Percentiles rank a stretch among this genome's conserved stretches.
Conservation (phyloP, 306 rosid species). For the Erythrophleum fordii region DNA sequence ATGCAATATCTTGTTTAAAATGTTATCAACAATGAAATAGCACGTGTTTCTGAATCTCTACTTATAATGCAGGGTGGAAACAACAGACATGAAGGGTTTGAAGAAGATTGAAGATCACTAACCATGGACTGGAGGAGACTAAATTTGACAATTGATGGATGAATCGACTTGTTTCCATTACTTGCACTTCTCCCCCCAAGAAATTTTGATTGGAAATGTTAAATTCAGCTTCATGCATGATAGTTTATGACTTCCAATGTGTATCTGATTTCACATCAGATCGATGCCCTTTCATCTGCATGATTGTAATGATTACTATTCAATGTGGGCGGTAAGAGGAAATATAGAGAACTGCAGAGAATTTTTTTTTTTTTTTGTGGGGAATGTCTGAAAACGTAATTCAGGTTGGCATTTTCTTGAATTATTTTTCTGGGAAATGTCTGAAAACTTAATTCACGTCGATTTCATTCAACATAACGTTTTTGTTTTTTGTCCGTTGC, state of each 20-base stretch:
- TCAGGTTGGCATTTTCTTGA: slow-evolving; percentile 24
- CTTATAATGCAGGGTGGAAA: slow-evolving; percentile 79
- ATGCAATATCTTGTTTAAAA: slow-evolving; percentile 16
- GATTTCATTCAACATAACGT: neutral
- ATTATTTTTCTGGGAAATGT: no score
- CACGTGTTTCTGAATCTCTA: slow-evolving; percentile 38
- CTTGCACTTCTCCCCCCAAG: slow-evolving; percentile 29
- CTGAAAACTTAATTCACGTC: no score
- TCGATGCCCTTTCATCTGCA: slow-evolving; percentile 21
- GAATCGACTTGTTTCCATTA: neutral
- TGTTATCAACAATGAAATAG: slow-evolving; percentile 4
- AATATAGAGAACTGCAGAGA: neutral
- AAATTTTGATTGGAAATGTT: slow-evolving; percentile 47
- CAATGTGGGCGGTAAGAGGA: slow-evolving; percentile 27
- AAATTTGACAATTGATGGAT: slow-evolving; percentile 6
- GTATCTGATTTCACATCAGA: slow-evolving; percentile 38
- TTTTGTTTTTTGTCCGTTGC: neutral
- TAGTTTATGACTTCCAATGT: slow-evolving; percentile 41
- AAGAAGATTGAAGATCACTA: slow-evolving; percentile 92
- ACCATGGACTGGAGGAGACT: slow-evolving; percentile 40
- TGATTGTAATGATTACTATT: slow-evolving; percentile 43
- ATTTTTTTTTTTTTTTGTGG: neutral
- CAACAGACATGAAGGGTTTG: slow-evolving; percentile 98
- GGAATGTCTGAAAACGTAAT: slow-evolving; percentile 9
- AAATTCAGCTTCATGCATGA: slow-evolving; percentile 35